Evolutionary conservation across 2,329 filamentous ascomycete species (phyloP).

Genomic region (Venturia pyrina): DNA sequence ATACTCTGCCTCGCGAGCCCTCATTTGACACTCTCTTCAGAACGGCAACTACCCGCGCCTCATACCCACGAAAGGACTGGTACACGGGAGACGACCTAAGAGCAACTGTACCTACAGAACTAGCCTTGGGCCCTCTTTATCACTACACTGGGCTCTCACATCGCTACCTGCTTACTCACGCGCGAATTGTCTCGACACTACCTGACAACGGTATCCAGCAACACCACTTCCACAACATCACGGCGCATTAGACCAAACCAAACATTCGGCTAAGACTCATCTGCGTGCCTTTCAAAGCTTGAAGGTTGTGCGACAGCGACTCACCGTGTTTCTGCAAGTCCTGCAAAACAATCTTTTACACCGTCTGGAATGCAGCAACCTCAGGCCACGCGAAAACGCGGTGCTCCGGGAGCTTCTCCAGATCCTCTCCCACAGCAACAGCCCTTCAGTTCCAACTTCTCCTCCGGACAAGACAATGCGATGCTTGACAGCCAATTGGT

Average conservation of each 20-base stretch:
- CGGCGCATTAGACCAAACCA: neutral
- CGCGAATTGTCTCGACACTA: neutral
- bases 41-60: neutral
- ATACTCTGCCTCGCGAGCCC: neutral
- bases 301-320: conserved; percentile 1
- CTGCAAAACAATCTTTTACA: neutral
- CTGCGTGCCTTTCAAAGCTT: neutral
- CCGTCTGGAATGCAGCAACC: conserved; percentile 3
- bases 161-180: neutral
- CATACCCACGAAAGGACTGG: neutral
- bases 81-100: neutral
- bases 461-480: neutral
- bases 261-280: neutral
- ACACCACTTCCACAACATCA: neutral
- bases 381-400: conserved; percentile 9
- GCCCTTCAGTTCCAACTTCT: conserved; percentile 2
- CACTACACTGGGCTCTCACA: neutral
- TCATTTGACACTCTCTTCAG: neutral
- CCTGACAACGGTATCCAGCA: neutral
- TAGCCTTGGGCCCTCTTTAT: neutral
- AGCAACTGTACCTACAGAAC: neutral
- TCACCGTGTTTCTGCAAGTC: neutral
- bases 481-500: conserved; percentile 2
- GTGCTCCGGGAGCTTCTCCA: conserved; percentile 10
- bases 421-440: conserved; percentile 1